Percentiles rank a stretch among this genome's conserved stretches.
Evolutionary conservation across 768 basidiomycete genomes (phyloP).

Genomic region (Boletus huronensis): DNA sequence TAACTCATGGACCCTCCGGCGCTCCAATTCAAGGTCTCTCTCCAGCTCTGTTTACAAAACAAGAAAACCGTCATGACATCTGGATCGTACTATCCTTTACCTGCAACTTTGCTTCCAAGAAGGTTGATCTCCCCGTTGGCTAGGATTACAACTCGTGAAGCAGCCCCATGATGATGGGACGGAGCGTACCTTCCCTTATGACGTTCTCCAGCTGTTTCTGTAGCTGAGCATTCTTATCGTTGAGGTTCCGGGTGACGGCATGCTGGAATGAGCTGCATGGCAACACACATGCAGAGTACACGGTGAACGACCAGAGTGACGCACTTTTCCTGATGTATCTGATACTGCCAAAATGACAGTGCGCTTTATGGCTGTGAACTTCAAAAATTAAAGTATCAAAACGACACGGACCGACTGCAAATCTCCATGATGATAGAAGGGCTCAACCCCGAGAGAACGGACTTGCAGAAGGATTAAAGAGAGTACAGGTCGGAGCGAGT

Average conservation of each 20-base stretch:
- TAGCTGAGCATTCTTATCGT: slow-evolving; percentile 76
- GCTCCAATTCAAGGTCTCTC: slow-evolving; percentile 76
- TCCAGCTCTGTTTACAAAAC: slow-evolving; percentile 54
- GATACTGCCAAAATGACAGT: slow-evolving; percentile 90
- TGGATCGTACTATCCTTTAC: slow-evolving; percentile 32
- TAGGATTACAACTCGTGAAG: slow-evolving; percentile 25
- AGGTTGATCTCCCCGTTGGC: slow-evolving; percentile 77
- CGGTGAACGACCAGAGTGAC: slow-evolving; percentile 2
- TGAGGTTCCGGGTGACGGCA: slow-evolving; percentile 75
- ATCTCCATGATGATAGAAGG: slow-evolving; percentile 78
- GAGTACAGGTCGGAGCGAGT: slow-evolving; percentile 12
- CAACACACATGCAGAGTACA: slow-evolving; percentile 1
- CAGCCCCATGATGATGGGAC: background rate
- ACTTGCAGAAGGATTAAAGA: slow-evolving; percentile 41
- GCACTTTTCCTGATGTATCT: slow-evolving; percentile 81
- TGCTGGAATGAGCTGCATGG: slow-evolving; percentile 63
- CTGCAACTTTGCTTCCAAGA: slow-evolving; percentile 63
- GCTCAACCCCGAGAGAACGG: slow-evolving; percentile 76
- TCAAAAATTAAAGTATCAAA: background rate
- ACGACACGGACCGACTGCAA: slow-evolving; percentile 58
- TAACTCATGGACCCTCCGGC: slow-evolving; percentile 67
- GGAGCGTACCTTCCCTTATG: slow-evolving; percentile 66
- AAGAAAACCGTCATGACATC: background rate
- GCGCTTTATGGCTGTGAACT: slow-evolving; percentile 44
- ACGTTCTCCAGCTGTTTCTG: slow-evolving; percentile 87